Conservation (phyloP, 2,329 filamentous ascomycete genomes). For the Exophiala calicioides region DNA sequence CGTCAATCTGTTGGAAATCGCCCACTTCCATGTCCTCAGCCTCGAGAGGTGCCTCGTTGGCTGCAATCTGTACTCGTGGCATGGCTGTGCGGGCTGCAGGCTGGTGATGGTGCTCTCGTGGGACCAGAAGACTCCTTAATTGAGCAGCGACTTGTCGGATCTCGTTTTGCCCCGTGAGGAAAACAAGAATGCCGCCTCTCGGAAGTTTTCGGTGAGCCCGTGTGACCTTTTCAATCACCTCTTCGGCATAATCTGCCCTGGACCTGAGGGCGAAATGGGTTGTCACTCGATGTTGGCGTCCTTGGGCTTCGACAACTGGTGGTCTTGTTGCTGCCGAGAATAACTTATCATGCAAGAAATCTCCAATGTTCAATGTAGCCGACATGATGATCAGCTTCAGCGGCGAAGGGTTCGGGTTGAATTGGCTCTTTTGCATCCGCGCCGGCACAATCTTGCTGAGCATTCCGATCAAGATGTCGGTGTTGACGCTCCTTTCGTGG, state of each 20-base stretch:
- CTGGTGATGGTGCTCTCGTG: background rate
- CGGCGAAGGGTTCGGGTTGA: conserved; percentile 71
- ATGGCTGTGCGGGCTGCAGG: conserved; percentile 51
- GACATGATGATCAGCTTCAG: conserved; percentile 98
- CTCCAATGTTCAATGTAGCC: conserved; percentile 85
- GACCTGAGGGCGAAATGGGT: conserved; percentile 85
- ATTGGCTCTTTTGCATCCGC: conserved; percentile 70
- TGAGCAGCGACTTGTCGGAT: conserved; percentile 80
- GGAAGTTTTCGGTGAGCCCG: conserved; percentile 88
- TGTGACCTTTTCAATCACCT: conserved; percentile 82
- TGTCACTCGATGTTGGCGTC: conserved; percentile 86
- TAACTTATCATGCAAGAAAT: conserved; percentile 83
- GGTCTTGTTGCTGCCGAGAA: conserved; percentile 70
- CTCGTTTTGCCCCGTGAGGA: conserved; percentile 90
- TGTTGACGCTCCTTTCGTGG: conserved; percentile 95
- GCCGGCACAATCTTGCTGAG: conserved; percentile 88
- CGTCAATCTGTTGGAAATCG: conserved; percentile 49
- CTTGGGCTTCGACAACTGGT: conserved; percentile 84
- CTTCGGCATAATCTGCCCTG: conserved; percentile 83
- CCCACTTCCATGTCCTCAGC: conserved; percentile 86
- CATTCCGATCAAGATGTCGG: conserved; percentile 97
- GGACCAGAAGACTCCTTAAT: conserved; percentile 53
- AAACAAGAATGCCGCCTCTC: conserved; percentile 86
- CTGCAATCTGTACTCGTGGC: conserved; percentile 72
- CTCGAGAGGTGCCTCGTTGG: conserved; percentile 76